Evolutionary conservation across 139 green algal genomes (phyloP), one percentile per base, ranked within the genome.

Genomic region (Chlamydomonas sp.): DNA sequence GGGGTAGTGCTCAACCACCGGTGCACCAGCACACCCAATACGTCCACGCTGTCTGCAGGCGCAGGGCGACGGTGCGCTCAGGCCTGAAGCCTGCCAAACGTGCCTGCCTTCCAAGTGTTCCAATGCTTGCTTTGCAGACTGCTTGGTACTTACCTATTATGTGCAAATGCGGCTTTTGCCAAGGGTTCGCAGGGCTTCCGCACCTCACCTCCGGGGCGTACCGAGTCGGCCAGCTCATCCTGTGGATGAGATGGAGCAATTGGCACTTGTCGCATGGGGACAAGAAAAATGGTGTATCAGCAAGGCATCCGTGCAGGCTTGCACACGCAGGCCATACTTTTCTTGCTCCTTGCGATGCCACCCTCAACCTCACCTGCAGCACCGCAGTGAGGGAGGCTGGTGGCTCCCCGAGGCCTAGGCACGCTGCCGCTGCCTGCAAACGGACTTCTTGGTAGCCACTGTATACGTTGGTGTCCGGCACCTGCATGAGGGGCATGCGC

Each of bases 191-290:
- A 49, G 31, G 31, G 31, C 31, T 10, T 80, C 20, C 14, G 8
- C 17, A 60, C 5, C 81, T 78, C 58, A 96, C 94, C 95, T 61
- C 97, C 97, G 60, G 96, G 86, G 60, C 93, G 89, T 62, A 91
- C 93, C 6, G 75, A 88, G 80, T 98, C 97, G 3, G 95, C 97
- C 17, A 99, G 90, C 69, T 99, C 97, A 77, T 98, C 94, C 64
- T 94, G 83, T 14, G 20, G 4, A 62, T n/a, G 6, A n/a, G 4
- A 61, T 77, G 31, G 4, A 60, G 9, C 3, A 14, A 4, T 9
- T 64, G 18, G 31, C 31, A 49, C 31, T 49, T 49, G 31, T 49
- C 31, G 31, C 31, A 49, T 49, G 31, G 31, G 31, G 31, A 49
- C 31, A 49, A 49, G 31, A 49, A 49, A 49, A 49, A 49, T 49